These are phyloP conservation scores for Leccinum arenicola DNA, from an alignment of 768 basidiomycete genomes.

Conservation along the genomic window DNA sequence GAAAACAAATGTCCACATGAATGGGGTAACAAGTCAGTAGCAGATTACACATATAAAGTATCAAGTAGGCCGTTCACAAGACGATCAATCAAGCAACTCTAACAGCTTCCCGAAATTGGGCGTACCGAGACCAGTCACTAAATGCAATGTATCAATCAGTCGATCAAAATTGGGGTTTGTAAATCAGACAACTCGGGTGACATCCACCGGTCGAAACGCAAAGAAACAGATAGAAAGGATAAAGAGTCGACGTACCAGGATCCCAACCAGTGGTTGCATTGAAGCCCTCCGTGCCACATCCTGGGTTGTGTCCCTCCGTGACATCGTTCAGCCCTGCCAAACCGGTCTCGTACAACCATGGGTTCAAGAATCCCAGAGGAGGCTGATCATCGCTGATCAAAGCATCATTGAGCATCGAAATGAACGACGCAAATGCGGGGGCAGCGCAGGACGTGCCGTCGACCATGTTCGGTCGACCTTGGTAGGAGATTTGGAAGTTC, in stretches of 20 bases:
- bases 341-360: slow-evolving; percentile 47
- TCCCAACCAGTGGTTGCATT: slow-evolving; percentile 54
- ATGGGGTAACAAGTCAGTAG: background rate
- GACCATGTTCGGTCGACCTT: slow-evolving; percentile 38
- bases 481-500: slow-evolving; percentile 46
- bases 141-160: background rate
- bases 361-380: slow-evolving; percentile 60
- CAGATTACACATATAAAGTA: background rate
- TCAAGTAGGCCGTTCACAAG: too few species aligned
- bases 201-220: background rate
- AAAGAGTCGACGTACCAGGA: slow-evolving; percentile 39
- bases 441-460: slow-evolving; percentile 63
- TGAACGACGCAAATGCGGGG: background rate
- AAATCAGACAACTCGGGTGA: background rate
- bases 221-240: background rate
- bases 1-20: background rate
- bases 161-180: background rate
- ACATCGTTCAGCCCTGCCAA: slow-evolving; percentile 50
- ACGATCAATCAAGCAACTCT: slow-evolving; percentile 20
- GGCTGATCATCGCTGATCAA: slow-evolving; percentile 41
- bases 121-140: slow-evolving; percentile 56
- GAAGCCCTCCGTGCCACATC: slow-evolving; percentile 41
- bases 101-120: slow-evolving; percentile 50
- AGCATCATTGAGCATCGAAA: slow-evolving; percentile 65
- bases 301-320: slow-evolving; percentile 51